These are phyloP conservation scores for Leptodermis oblonga DNA, from an alignment of 257 asterid genomes.

Conservation along the genomic window DNA sequence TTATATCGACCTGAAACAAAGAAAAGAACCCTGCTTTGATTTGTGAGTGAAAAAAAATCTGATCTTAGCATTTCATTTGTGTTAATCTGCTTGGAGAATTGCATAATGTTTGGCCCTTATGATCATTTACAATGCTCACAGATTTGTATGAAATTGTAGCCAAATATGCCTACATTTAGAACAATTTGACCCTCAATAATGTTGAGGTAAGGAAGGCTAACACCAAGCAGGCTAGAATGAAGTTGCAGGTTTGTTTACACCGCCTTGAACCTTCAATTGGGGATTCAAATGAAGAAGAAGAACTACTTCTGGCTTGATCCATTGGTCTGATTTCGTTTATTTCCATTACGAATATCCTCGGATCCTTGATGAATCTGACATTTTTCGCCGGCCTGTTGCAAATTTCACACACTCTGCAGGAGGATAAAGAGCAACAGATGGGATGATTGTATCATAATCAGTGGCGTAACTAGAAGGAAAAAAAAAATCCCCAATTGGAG, in stretches of 20 bases:
- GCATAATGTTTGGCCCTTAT: not conserved
- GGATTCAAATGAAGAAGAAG: constrained; percentile 12
- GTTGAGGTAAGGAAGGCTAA: constrained; percentile 41
- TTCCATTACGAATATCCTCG: constrained; percentile 30
- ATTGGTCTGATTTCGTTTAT: constrained; percentile 30
- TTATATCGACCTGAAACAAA: not conserved
- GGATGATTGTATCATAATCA: too few species aligned
- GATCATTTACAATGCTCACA: not conserved
- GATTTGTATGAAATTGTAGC: not conserved
- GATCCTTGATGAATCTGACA: constrained; percentile 12
- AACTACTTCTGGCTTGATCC: not conserved
- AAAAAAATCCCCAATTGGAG: too few species aligned
- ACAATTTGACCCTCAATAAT: constrained; percentile 25
- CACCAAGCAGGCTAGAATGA: constrained; percentile 35
- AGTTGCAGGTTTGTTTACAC: constrained; percentile 35
- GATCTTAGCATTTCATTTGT: not conserved
- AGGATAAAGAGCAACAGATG: not conserved
- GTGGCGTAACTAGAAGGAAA: too few species aligned
- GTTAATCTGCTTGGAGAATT: not conserved
- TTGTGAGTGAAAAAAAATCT: not conserved
- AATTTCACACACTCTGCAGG: constrained; percentile 52
- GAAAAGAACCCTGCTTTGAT: not conserved
- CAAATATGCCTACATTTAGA: not conserved
- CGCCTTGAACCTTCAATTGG: constrained; percentile 16
- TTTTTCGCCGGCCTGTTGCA: constrained; percentile 43